Percentiles rank a stretch among this genome's conserved stretches.
phyloP scores from a whole-genome alignment of 768 basidiomycete species.

The Paxillus rubicundulus region DNA sequence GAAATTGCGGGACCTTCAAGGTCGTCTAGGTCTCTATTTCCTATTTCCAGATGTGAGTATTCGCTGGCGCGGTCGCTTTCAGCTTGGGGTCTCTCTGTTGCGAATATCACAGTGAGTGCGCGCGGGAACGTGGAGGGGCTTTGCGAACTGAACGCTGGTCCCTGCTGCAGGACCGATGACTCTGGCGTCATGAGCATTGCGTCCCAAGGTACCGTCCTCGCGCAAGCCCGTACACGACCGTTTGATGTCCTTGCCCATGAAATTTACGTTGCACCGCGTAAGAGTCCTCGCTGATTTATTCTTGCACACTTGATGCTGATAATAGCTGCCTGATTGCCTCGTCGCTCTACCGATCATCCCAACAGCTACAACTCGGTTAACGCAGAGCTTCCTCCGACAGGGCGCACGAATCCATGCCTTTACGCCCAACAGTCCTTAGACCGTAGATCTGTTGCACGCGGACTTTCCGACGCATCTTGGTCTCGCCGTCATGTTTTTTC shows the following conservation, averaged over 20 bases:
- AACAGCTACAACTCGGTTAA: conserved; percentile 49
- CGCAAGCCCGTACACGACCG: conserved; percentile 64
- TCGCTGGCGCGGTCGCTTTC: conserved; percentile 71
- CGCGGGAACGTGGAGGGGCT: conserved; percentile 10
- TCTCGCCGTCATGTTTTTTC: conserved; percentile 2
- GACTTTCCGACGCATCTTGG: conserved; percentile 1
- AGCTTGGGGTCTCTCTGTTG: conserved; percentile 70
- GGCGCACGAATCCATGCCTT: conserved; percentile 56
- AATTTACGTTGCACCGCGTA: conserved; percentile 79
- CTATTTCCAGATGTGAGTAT: conserved; percentile 90
- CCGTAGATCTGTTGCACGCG: conserved; percentile 20
- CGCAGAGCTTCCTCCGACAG: conserved; percentile 56
- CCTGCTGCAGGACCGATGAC: conserved; percentile 43
- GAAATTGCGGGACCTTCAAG: conserved; percentile 75
- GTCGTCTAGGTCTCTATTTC: conserved; percentile 81
- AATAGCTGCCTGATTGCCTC: conserved; percentile 11
- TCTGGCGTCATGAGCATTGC: conserved; percentile 50
- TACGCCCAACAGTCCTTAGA: conserved; percentile 38
- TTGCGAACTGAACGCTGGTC: conserved; percentile 14
- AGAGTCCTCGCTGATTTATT: conserved; percentile 33
- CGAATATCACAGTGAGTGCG: conserved; percentile 68
- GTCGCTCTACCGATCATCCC: conserved; percentile 4
- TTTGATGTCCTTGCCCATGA: conserved; percentile 78
- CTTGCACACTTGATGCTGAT: conserved; percentile 16
- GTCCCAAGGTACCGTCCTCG: conserved; percentile 63